These are phyloP conservation scores for Exobasidium rhododendri DNA, from an alignment of 1,284 basidiomycete genomes.

Conservation along the genomic window DNA sequence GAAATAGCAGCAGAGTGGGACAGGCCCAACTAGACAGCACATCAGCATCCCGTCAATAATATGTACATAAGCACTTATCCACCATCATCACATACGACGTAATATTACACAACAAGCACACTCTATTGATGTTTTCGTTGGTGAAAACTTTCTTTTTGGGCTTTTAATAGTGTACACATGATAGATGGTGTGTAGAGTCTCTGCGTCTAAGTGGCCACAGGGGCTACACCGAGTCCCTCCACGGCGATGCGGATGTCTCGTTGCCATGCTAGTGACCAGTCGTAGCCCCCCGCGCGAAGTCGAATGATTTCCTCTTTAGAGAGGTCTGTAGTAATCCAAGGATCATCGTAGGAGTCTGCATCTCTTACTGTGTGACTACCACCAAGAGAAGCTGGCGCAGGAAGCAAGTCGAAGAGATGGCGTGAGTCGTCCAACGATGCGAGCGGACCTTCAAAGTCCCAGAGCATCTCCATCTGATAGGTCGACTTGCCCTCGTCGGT, in stretches of 20 bases:
- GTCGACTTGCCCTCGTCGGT: conserved; percentile 1
- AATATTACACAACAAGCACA: neutral
- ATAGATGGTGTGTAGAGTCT: neutral
- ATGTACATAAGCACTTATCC: neutral
- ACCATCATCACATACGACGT: neutral
- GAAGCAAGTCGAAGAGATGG: conserved; percentile 26
- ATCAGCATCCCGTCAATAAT: neutral
- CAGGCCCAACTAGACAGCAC: neutral
- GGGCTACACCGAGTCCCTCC: neutral
- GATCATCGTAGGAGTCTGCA: conserved; percentile 37
- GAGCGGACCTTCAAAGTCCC: conserved; percentile 45
- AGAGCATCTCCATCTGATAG: conserved; percentile 37
- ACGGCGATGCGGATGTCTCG: neutral
- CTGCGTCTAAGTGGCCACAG: neutral
- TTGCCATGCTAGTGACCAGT: conserved; percentile 23
- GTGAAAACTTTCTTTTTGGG: too few relatives aligned
- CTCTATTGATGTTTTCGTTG: too few relatives aligned
- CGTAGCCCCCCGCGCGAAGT: conserved; percentile 46
- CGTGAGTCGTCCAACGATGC: conserved; percentile 41
- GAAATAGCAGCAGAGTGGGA: neutral
- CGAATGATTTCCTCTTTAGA: conserved; percentile 25
- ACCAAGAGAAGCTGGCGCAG: conserved; percentile 13
- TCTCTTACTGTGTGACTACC: conserved; percentile 17
- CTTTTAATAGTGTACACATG: too few relatives aligned
- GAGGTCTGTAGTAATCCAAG: conserved; percentile 37